phyloP scores from a whole-genome alignment of 1,284 basidiomycete species.

The Malassezia slooffiae region DNA sequence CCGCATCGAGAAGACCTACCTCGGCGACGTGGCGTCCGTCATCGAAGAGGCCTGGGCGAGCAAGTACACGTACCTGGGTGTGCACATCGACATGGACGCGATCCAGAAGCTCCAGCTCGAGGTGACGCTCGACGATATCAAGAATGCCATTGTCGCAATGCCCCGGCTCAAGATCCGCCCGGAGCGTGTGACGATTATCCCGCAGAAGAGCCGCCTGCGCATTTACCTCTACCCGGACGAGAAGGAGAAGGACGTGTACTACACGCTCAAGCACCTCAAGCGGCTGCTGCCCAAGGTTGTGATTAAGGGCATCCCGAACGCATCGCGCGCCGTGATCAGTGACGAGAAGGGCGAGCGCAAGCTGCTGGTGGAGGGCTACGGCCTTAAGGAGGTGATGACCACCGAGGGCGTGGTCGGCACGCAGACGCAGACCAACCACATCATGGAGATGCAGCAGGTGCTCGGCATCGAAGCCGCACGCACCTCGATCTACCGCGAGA shows the following conservation, averaged over 20 bases:
- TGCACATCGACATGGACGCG: constrained; percentile 81
- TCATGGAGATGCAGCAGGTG: constrained; percentile 87
- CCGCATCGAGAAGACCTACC: constrained; percentile 82
- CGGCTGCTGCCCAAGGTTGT: constrained; percentile 39
- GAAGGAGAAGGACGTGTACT: constrained; percentile 55
- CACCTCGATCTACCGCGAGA: constrained; percentile 82
- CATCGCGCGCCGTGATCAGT: constrained; percentile 39
- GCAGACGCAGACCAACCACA: constrained; percentile 87
- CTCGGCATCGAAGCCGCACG: constrained; percentile 95
- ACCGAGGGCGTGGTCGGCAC: constrained; percentile 91
- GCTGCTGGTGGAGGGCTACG: constrained; percentile 64
- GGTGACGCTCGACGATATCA: constrained; percentile 81
- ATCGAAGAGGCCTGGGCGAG: constrained; percentile 93
- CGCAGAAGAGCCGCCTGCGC: constrained; percentile 63
- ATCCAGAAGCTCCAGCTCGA: constrained; percentile 88
- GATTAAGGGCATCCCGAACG: constrained; percentile 42
- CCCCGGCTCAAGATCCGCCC: constrained; percentile 89
- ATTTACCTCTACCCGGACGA: constrained; percentile 65
- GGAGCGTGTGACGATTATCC: constrained; percentile 49
- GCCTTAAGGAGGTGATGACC: constrained; percentile 92
- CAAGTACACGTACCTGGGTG: constrained; percentile 80
- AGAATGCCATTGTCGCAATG: constrained; percentile 73
- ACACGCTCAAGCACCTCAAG: constrained; percentile 40
- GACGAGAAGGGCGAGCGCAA: constrained; percentile 44
- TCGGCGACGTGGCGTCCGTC: constrained; percentile 84